These are phyloP conservation scores for Fusarium haematococcum DNA, from an alignment of 2,329 filamentous ascomycete species.

Conservation along the genomic window DNA sequence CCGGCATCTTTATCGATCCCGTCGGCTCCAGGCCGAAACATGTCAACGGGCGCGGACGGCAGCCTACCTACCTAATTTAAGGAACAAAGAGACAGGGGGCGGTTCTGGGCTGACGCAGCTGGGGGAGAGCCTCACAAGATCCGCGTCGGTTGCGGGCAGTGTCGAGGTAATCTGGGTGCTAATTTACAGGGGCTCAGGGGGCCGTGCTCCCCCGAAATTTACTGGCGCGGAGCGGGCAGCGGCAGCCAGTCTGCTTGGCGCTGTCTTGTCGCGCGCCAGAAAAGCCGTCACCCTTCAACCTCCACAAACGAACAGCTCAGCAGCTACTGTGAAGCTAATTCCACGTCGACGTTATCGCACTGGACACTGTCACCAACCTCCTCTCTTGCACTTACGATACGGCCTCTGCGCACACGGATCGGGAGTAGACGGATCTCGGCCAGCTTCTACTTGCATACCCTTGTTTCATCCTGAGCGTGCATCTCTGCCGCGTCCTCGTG, in stretches of 20 bases:
- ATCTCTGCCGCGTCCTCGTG: slow-evolving; percentile 8
- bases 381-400: slow-evolving; percentile 6
- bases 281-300: background rate
- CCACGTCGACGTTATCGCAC: slow-evolving; percentile 31
- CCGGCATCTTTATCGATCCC: background rate
- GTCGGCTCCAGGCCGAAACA: background rate
- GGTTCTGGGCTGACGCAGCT: background rate
- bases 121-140: background rate
- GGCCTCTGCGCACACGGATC: background rate
- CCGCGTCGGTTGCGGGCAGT: background rate
- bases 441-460: slow-evolving; percentile 2
- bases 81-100: background rate
- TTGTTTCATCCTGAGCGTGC: slow-evolving; percentile 1
- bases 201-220: background rate
- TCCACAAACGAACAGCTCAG: background rate
- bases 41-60: background rate
- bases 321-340: slow-evolving; percentile 7
- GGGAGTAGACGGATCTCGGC: background rate
- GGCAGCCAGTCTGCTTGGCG: background rate
- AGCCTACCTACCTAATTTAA: background rate
- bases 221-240: background rate
- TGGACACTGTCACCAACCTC: slow-evolving; percentile 7
- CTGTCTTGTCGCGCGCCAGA: background rate
- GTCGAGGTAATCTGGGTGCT: background rate
- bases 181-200: slow-evolving; percentile 3